Base-by-base conservation (phyloP, 495 filamentous ascomycete species). In the Neurospora sp. region DNA sequence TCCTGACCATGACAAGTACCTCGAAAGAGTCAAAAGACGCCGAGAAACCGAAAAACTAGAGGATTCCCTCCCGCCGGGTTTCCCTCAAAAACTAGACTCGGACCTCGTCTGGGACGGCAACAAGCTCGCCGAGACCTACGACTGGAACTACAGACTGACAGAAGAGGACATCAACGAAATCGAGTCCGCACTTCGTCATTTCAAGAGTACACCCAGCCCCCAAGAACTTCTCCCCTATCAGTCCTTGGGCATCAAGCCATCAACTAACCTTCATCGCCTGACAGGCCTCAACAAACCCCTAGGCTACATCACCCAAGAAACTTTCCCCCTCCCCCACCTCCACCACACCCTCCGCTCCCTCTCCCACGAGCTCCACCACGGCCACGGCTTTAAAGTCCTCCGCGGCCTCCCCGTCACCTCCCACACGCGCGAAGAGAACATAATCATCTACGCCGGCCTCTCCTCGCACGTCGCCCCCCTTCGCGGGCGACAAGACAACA, bases 311-410 rank as follows among this genome's bases (percentile, higher is more conserved):
- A 85, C 73, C 40, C 83, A 83, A 74, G 79, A 83, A 4, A 91
- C 86, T 5, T 91, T 92, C 76, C 88, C 89, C 1, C 79, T 91
- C 0, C 87, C 89, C 0, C 85, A 74, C 2, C 82, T 90, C 1
- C 84, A 84, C 66, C 49, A 76, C 0, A 80, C 77, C 16, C 80
- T 92, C 1, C 83, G 87, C 38, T 76, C 80, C 0, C 76, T 90
- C 31, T 89, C 90, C 3, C 78, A 82, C 0, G 85, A 89, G 44
- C 77, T 90, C 41, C 88, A 91, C 74, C 78, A 77, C 41, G 89
- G 89, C 8, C 86, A 84, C 70, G 90, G 90, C 3, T 92, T 92
- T 81, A 85, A 86, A 44, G 88, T 93, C 5, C 76, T 93, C 4
- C 86, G 88, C 2, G 90, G 90, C 5, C 79, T 92, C 23, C 82